Conservation (phyloP, 2,329 filamentous ascomycete genomes). For the Neocatenulostroma microsporum region DNA sequence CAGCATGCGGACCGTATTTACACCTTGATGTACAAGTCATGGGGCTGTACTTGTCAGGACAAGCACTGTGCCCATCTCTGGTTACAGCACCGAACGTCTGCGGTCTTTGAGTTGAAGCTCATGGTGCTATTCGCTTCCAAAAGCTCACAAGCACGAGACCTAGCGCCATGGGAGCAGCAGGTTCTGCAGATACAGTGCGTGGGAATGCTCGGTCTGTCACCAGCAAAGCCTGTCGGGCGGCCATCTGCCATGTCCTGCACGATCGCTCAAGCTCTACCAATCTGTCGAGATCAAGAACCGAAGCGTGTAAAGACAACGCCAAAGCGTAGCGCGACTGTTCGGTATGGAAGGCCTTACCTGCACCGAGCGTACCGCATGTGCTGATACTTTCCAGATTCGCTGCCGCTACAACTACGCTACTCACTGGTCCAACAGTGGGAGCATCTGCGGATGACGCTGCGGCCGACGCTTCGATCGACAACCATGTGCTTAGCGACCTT, state of each 20-base stretch:
- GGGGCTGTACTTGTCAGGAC: constrained; percentile 5
- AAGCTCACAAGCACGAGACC: neutral
- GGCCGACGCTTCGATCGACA: neutral
- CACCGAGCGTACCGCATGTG: too few species aligned
- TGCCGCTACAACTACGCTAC: too few species aligned
- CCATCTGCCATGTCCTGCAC: too few species aligned
- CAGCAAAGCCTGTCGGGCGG: too few species aligned
- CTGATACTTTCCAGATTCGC: too few species aligned
- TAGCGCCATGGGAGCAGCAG: constrained; percentile 2
- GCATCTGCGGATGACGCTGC: neutral
- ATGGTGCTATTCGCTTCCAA: constrained; percentile 3
- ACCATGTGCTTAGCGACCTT: constrained; percentile 6
- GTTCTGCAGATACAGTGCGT: constrained; percentile 4
- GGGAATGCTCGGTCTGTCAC: too few species aligned
- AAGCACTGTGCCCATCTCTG: constrained; percentile 6
- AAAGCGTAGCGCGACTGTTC: too few species aligned
- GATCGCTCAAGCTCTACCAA: too few species aligned
- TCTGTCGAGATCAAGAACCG: too few species aligned
- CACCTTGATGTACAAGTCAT: constrained; percentile 4
- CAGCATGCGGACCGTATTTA: constrained; percentile 8
- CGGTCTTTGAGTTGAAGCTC: constrained; percentile 2
- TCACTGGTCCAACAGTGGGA: too few species aligned
- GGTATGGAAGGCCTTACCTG: too few species aligned
- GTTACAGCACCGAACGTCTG: constrained; percentile 3
- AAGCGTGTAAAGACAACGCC: too few species aligned